These are phyloP conservation scores for Kwoniella dejecticola DNA, from an alignment of 768 basidiomycete genomes.

Conservation along the genomic window DNA sequence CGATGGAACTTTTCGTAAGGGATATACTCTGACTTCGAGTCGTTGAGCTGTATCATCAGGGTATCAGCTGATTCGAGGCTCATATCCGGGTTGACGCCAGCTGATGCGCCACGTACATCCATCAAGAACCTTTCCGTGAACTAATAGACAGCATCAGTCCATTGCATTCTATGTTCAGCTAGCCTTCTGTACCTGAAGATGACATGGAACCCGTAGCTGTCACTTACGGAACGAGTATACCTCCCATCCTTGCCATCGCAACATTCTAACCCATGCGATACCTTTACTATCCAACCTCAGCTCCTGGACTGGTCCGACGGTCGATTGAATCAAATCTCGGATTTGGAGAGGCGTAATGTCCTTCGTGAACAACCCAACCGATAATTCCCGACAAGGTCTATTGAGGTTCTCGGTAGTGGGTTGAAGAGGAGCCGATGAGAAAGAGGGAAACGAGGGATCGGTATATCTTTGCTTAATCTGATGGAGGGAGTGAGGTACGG, in stretches of 20 bases:
- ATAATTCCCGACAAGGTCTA: background rate
- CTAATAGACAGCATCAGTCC: background rate
- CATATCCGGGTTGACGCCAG: background rate
- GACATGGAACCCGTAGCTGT: no score
- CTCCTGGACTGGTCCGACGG: constrained; percentile 9
- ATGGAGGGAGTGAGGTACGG: background rate
- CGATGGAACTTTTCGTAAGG: background rate
- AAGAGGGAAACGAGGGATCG: constrained; percentile 1
- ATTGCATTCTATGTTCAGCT: no score
- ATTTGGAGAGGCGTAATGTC: constrained; percentile 7
- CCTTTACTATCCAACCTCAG: constrained; percentile 11
- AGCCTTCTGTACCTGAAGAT: no score
- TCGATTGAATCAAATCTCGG: constrained; percentile 8
- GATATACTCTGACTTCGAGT: background rate
- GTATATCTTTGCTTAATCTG: background rate
- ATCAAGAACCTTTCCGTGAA: background rate
- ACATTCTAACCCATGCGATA: constrained; percentile 4
- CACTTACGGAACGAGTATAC: constrained; percentile 7
- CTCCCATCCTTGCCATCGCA: constrained; percentile 14
- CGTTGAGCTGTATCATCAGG: background rate
- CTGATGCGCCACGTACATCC: background rate
- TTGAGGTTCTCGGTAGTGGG: background rate
- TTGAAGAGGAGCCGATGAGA: background rate
- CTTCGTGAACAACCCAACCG: background rate
- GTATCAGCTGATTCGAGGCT: background rate